Conservation (phyloP, 2,329 filamentous ascomycete species). For the Nothophaeocryptopus gaeumannii region DNA sequence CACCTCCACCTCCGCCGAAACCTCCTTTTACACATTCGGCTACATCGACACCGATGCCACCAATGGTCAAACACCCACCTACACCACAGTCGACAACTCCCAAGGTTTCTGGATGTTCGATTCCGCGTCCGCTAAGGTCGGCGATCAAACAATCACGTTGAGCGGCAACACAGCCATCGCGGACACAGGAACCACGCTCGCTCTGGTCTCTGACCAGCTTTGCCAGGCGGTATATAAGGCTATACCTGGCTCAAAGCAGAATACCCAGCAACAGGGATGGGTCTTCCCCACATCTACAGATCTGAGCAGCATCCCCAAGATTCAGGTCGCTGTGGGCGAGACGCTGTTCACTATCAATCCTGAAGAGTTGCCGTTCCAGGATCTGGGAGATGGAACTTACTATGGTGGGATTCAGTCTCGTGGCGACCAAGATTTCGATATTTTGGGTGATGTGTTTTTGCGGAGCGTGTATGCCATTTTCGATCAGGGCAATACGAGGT, state of each 20-base stretch:
- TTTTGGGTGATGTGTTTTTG: conserved; percentile 62
- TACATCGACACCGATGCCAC: conserved; percentile 64
- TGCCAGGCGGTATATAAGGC: conserved; percentile 61
- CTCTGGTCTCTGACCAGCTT: conserved; percentile 60
- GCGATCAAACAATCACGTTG: conserved; percentile 50
- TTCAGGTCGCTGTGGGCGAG: conserved; percentile 63
- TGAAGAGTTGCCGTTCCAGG: conserved; percentile 60
- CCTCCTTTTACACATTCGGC: conserved; percentile 67
- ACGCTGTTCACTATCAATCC: conserved; percentile 61
- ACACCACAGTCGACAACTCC: conserved; percentile 61
- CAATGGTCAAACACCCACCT: conserved; percentile 43
- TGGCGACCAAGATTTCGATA: conserved; percentile 58
- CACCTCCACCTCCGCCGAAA: conserved; percentile 2
- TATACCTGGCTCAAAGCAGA: conserved; percentile 56
- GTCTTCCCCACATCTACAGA: conserved; percentile 57
- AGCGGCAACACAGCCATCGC: conserved; percentile 63
- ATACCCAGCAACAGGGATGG: conserved; percentile 48
- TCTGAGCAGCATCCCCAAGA: conserved; percentile 54
- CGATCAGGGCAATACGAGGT: conserved; percentile 57
- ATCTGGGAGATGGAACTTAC: conserved; percentile 53
- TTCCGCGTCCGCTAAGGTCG: conserved; percentile 50
- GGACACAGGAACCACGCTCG: conserved; percentile 69
- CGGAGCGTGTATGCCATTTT: conserved; percentile 66
- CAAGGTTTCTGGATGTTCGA: conserved; percentile 68
- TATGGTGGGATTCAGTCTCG: conserved; percentile 66